Evolutionary conservation across 768 basidiomycete genomes (phyloP), one percentile per base, ranked within the genome.

Genomic region (Leucocoprinus birnbaumii): DNA sequence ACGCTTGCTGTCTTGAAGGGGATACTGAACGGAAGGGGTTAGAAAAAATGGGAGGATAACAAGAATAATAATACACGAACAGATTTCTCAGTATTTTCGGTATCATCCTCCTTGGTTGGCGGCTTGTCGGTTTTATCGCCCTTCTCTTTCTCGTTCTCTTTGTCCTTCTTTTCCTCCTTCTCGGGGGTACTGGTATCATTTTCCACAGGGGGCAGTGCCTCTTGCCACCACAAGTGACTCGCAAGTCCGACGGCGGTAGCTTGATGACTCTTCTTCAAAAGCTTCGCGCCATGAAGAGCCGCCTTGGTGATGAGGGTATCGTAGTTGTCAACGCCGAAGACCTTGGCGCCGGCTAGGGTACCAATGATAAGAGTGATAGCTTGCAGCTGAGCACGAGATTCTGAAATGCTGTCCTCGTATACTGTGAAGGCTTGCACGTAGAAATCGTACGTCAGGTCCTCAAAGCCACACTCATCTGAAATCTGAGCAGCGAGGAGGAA

Each of bases 161-260:
- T 59, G 53, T 69, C 68, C 42, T 66, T 59, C 41, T 66, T 59
- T 53, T 69, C 59, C 54, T 69, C 68, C 42, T 74, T 69, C 4
- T 61, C 60, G 18, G 67, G 58, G 16, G 60, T 64, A 35, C 67
- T 73, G 21, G 77, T 79, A 14, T 63, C 59, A 4, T 67, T 66
- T 35, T 68, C 74, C 3, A 38, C 3, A 52, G 71, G 59, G 19
- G 72, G 60, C 1, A 78, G 69, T 22, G 83, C 76, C 58, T 89
- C 89, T 67, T 98, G 97, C 95, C 95, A 99, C 96, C 96, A 99
- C 61, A 99, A 73, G 72, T 99, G 97, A 67, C 94, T 97, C 7
- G 97, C 97, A 26, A 94, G 77, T 47, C 90, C 86, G 19, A 98
- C 97, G 3, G 96, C 97, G 8, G 87, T 91, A 11, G 95, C 89